These are phyloP conservation scores for Alternaria triticimaculans DNA, from an alignment of 2,329 filamentous ascomycete species.

Conservation along the genomic window DNA sequence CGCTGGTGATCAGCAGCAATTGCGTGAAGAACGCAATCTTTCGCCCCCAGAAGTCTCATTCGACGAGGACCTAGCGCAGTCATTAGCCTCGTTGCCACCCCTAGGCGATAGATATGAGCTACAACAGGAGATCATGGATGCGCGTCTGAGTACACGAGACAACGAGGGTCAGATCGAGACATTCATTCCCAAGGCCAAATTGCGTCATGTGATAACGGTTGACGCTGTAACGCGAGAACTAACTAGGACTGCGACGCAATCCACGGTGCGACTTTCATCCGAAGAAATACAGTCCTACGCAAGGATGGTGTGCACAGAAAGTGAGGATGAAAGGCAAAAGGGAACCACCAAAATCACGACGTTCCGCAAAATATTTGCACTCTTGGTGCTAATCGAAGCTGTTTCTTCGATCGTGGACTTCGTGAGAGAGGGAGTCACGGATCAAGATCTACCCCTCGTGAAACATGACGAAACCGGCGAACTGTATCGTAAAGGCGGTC, in stretches of 20 bases:
- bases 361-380: slow-evolving; percentile 20
- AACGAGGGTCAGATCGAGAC: neutral
- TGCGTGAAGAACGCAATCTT: neutral
- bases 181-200: slow-evolving; percentile 5
- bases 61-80: neutral
- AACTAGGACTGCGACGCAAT: neutral
- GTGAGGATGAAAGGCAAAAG: neutral
- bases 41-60: neutral
- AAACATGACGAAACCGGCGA: neutral
- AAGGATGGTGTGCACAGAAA: slow-evolving; percentile 6
- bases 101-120: neutral
- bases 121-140: slow-evolving; percentile 7
- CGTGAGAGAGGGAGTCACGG: slow-evolving; percentile 18
- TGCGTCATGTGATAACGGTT: slow-evolving; percentile 4
- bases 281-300: slow-evolving; percentile 1
- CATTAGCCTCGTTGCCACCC: neutral
- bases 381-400: slow-evolving; percentile 13
- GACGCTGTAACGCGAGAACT: slow-evolving; percentile 10
- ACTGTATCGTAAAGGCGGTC: neutral
- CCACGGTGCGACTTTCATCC: neutral
- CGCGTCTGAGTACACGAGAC: neutral
- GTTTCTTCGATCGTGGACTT: slow-evolving; percentile 9
- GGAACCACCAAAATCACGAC: slow-evolving; percentile 11
- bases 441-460: slow-evolving; percentile 19
- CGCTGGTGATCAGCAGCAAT: slow-evolving; percentile 18